Evolutionary conservation across 163 green algal species (phyloP).

Genomic region (Trebouxiophyceae sp.): DNA sequence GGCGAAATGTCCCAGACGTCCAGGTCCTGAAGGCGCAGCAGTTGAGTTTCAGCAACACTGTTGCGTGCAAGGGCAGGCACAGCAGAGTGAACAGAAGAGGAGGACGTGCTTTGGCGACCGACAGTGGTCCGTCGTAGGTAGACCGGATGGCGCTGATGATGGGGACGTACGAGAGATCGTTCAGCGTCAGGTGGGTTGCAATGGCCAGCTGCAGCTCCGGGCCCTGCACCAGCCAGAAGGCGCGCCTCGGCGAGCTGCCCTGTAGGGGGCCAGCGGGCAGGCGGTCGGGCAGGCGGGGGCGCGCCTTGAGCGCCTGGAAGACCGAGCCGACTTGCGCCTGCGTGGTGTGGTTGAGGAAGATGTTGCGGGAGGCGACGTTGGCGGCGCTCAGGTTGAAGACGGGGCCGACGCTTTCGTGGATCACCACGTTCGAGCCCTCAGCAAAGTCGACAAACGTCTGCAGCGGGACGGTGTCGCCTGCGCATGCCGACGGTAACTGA

Average conservation of each 20-base stretch:
- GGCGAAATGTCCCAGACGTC: conserved; percentile 3
- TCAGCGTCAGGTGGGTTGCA: conserved; percentile 22
- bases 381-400: conserved; percentile 18
- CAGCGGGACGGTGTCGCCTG: conserved; percentile 22
- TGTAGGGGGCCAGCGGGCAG: no score
- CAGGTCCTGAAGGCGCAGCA: no score
- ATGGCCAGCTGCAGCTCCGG: conserved; percentile 17
- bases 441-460: conserved; percentile 19
- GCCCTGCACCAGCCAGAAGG: no score
- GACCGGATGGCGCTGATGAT: conserved; percentile 17
- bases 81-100: no score
- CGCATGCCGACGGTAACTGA: no score
- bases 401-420: conserved; percentile 26
- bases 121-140: no score
- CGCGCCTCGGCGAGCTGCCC: no score
- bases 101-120: no score
- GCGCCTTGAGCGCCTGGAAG: conserved; percentile 5
- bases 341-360: conserved; percentile 25
- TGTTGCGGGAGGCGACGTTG: conserved; percentile 11
- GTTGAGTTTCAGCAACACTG: no score
- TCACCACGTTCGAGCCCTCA: conserved; percentile 16
- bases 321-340: conserved; percentile 16
- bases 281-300: background rate
- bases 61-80: no score
- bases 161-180: conserved; percentile 12